These are phyloP conservation scores for Vicia sativa DNA, from an alignment of 306 rosid species.

Conservation along the genomic window DNA sequence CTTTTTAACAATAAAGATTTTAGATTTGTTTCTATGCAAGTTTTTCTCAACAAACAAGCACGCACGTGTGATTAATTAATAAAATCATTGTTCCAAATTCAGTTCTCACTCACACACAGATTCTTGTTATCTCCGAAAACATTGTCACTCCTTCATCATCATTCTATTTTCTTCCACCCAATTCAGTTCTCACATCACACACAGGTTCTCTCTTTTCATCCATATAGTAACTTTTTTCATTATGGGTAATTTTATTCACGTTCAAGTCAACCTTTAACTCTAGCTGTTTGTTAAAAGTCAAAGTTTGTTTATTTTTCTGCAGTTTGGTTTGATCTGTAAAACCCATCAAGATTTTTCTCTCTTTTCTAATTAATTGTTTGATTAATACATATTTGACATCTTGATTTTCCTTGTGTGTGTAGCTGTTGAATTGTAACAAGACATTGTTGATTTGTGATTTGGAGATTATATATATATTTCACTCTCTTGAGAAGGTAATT, in stretches of 20 bases:
- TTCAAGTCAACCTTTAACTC: constrained; percentile 15
- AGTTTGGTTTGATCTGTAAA: constrained; percentile 26
- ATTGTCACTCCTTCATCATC: no score
- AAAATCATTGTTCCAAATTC: no score
- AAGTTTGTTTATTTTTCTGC: constrained; percentile 8
- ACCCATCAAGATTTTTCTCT: not conserved
- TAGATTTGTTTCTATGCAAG: no score
- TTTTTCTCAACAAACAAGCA: no score
- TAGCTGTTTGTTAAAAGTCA: constrained; percentile 20
- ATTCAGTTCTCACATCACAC: not conserved
- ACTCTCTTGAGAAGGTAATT: not conserved
- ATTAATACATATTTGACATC: constrained; percentile 1
- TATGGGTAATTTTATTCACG: not conserved
- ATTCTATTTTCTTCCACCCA: no score
- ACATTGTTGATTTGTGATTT: constrained; percentile 26
- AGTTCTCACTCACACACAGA: no score
- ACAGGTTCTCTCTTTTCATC: not conserved
- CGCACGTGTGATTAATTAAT: no score
- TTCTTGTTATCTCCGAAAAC: no score
- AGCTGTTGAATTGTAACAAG: constrained; percentile 10
- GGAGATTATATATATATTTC: not conserved
- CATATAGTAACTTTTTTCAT: no score
- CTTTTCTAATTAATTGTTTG: not conserved
- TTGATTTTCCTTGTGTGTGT: not conserved
- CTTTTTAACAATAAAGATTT: no score